A percentile compares a stretch with the other conserved stretches of the same genome.
Conservation (phyloP, 176 grass and related monocot genomes). For the Triticum aestivum region IWGSC_CS_RefSeq_v2.1 NC_057805.1:487159225-487159724, state of each 20-base stretch:
- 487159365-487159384: background rate
- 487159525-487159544: background rate
- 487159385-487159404: background rate
- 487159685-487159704: background rate
- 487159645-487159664: background rate
- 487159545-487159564: background rate
- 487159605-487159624: background rate
- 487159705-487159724: background rate
- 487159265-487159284: background rate
- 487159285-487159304: background rate
- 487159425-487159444: background rate
- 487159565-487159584: background rate
- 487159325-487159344: background rate
- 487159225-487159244: background rate
- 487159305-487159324: constrained; percentile 19
- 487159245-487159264: constrained; percentile 15
- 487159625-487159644: background rate
- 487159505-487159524: background rate
- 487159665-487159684: background rate
- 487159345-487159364: background rate
- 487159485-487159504: background rate
- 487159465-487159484: background rate
- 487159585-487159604: background rate
- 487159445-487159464: background rate
- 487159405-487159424: background rate